A percentile compares a stretch with the other conserved stretches of the same genome.
Conservation (phyloP, 2,329 filamentous ascomycete species). For the Coniochaeta pulveracea region DNA sequence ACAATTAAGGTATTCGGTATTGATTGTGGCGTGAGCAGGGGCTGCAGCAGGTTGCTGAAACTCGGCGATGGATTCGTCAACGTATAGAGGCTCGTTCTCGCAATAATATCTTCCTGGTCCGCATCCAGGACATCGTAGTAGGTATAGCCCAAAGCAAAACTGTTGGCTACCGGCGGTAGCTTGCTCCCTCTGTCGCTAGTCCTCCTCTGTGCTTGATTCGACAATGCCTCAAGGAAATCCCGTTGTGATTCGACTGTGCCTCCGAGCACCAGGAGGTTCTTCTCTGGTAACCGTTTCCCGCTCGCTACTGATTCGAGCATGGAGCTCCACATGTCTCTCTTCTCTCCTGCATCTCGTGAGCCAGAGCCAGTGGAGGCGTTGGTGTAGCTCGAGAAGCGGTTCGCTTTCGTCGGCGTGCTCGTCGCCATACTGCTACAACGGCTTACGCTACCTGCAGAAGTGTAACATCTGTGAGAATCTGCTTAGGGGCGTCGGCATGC, state of each 20-base stretch:
- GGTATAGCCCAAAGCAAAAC: slow-evolving; percentile 86
- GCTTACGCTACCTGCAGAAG: neutral
- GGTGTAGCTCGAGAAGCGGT: slow-evolving; percentile 49
- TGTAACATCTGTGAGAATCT: neutral
- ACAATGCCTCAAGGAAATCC: slow-evolving; percentile 65
- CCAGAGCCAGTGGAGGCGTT: slow-evolving; percentile 41
- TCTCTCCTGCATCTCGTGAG: slow-evolving; percentile 48
- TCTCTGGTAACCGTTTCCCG: slow-evolving; percentile 81
- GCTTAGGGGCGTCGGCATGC: neutral
- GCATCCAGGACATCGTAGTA: slow-evolving; percentile 91
- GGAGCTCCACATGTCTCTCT: slow-evolving; percentile 88
- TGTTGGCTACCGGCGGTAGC: slow-evolving; percentile 74
- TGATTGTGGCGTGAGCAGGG: slow-evolving; percentile 72
- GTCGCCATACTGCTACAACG: no score
- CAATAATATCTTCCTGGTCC: slow-evolving; percentile 88
- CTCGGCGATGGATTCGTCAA: slow-evolving; percentile 75
- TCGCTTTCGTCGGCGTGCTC: slow-evolving; percentile 42
- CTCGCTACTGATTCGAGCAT: slow-evolving; percentile 87
- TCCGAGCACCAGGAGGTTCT: slow-evolving; percentile 79
- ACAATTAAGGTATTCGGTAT: slow-evolving; percentile 82
- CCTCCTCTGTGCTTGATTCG: slow-evolving; percentile 40
- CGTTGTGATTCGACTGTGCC: slow-evolving; percentile 73
- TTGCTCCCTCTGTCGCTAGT: slow-evolving; percentile 45
- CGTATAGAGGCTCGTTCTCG: slow-evolving; percentile 79
- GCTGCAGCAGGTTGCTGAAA: slow-evolving; percentile 72